Evolutionary conservation across 2,329 filamentous ascomycete genomes (phyloP), one percentile per base, ranked within the genome.

Genomic region (Cladosporium sp.): DNA sequence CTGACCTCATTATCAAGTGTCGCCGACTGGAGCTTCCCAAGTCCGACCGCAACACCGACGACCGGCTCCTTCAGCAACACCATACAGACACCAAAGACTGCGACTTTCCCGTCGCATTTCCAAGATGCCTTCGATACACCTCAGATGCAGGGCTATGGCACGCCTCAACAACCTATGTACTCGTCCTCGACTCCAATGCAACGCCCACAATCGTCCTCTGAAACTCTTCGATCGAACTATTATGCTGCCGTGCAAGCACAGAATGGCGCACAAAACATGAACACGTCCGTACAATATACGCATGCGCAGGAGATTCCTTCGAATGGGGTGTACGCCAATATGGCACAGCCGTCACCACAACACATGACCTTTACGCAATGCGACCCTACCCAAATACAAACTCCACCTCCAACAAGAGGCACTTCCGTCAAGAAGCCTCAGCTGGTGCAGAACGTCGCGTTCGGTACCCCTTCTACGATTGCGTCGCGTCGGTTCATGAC

Each of bases 321-420:
- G 28, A 61, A 47, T 38, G 65, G 41, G 58, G 36, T 47, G n/a
- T 58, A 44, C 24, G 59, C 51, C 34, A 58, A 47, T 30, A 58
- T 63, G 34, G 34, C 28, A 49, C 65, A 66, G 36, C 59, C 52
- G 3, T 61, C 59, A 54, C 65, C 61, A 24, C 64, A 36, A 47
- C 59, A 52, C 64, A 49, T 55, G 62, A 57, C n/a, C 67, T 69
- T 30, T 61, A 47, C 32, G 65, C 63, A 30, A 69, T 68, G 54
- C 63, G 71, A 71, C 51, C 82, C 73, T 15, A 78, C 77, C 26
- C 81, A 83, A 15, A 87, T 88, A 80, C 86, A 88, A 75, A 88
- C 86, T 14, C 86, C 86, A 38, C 86, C 86, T 59, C 86, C 86
- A 2, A 88, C 86, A 30, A 82, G 86, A 75, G 85, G 82, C 68